Evolutionary conservation across 495 filamentous ascomycete species (phyloP).

Genomic region (Hyaloscypha finlandica): DNA sequence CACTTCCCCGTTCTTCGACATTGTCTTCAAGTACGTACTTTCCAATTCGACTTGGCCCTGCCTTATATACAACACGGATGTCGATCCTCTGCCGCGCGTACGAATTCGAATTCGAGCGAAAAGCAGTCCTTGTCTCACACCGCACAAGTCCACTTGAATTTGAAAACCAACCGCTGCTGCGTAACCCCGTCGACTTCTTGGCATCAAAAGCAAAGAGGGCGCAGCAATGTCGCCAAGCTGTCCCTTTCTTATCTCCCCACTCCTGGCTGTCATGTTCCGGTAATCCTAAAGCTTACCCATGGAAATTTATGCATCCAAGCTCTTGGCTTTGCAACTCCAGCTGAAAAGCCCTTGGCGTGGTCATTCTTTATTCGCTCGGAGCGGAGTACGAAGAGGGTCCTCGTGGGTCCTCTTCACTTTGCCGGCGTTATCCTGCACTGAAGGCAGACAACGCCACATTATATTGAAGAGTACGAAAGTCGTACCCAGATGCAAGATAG

Average conservation of each 20-base stretch:
- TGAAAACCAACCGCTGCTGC: not conserved
- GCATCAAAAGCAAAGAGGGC: conserved; percentile 19
- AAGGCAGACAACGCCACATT: not conserved
- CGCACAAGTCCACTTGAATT: not conserved
- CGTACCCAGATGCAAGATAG: not conserved
- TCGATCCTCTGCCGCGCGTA: not conserved
- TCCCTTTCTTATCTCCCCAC: not conserved
- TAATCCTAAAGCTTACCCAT: not conserved
- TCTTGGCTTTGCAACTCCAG: not conserved
- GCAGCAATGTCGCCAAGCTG: conserved; percentile 7
- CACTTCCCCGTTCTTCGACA: not conserved
- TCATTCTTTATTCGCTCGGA: not conserved
- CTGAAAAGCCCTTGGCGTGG: not conserved
- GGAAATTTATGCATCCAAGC: not conserved
- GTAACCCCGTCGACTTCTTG: conserved; percentile 3
- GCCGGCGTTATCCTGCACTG: not conserved
- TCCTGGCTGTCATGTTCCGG: not conserved
- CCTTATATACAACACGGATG: not conserved
- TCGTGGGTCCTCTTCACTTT: not conserved
- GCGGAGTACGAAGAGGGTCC: not conserved
- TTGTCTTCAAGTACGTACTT: not conserved
- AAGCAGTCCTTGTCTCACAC: not conserved
- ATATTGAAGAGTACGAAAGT: not conserved
- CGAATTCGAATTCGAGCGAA: not conserved
- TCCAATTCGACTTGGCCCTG: not conserved